Evolutionary conservation across 2,329 filamentous ascomycete species (phyloP), one percentile per base, ranked within the genome.

Genomic region (Beauveria caledonica): DNA sequence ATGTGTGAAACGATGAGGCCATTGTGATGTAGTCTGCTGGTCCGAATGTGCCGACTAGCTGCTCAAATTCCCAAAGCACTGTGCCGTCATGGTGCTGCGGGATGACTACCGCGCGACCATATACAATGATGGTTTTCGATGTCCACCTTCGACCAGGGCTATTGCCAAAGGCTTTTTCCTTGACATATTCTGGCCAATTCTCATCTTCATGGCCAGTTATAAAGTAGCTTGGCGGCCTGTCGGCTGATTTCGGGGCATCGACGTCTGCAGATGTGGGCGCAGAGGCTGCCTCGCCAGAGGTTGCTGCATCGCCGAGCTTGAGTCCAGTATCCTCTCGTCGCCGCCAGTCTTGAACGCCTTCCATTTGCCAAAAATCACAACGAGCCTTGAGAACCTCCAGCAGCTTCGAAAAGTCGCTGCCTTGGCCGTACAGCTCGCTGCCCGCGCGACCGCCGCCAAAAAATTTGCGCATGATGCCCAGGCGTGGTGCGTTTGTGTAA

Each of bases 351-450:
- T 78, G 83, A 2, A 81, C 81, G 1, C 88, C 86, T 65, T 90
- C 87, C 82, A 93, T 92, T 69, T 92, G 87, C 88, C 88, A 92
- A 54, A 92, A 86, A 66, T 93, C 89, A 68, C 90, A 93, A 59
- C 89, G 79, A 10, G 88, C 86, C 69, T 88, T 89, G 40, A 93
- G 70, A 0, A 93, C 85, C 48, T 92, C 86, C 10, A 93, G 75
- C 63, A 94, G 93, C 2, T 80, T 80, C 2, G 86, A 83, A 75
- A 92, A 93, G 68, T 93, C 89, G 59, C 87, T 88, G 50, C 82
- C 81, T 44, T 81, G 76, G 1, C 82, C 80, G 66, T 81, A 85
- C 45, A 86, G 70, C 52, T 81, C 80, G 7, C 82, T 78, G n/a
- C 66, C 67, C 2, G 63, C 65, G 23, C 66, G 68, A 57, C 76